Evolutionary conservation across 1,284 basidiomycete genomes (phyloP), one percentile per base, ranked within the genome.

Genomic region (Ceratobasidium sp.): DNA sequence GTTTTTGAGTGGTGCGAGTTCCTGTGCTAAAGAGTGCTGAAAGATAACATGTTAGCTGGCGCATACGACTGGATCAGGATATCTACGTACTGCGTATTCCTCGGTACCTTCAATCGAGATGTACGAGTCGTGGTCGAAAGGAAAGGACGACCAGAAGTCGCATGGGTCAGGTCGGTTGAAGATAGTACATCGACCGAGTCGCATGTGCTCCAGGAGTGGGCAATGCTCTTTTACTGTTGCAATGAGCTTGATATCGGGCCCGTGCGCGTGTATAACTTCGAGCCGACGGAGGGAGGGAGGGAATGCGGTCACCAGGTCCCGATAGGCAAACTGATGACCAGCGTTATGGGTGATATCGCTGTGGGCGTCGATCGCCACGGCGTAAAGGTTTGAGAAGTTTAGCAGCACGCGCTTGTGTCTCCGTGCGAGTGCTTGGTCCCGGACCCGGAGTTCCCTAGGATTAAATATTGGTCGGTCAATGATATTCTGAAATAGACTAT

Each of bases 51-150:
- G 7, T 47, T 35, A 71, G 57, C 32, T 13, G 16, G 28, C 13
- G 26, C 28, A 18, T 35, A 28, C 18, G 49, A 16, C 30, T 61
- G 14, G 16, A 38, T 46, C 14, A 7, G 49, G 14, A 2, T 38
- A 11, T 5, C 35, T 38, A 61, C 69, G 2, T 32, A 71, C 69
- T 8, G 57, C 69, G 26, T 71, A 71, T 13, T 57, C 44, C 11
- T 71, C 69, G 2, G 57, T 61, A 14, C 57, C 57, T 38, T 71
- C 69, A 8, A 50, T 71, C 1, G 69, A 71, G 30, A 71, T 71
- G n/a, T 71, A 71, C 9, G 69, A 71, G 47, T 71, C 69, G 47
- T 71, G 69, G 16, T 71, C 69, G 9, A 71, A 57, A 11, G 69
- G 69, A 35, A 71, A 71, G n/a, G 69, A 11, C 18, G 32, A 30